Evolutionary conservation across 176 grass and related monocot species (phyloP).

Genomic region (Musa troglodytarum): DNA sequence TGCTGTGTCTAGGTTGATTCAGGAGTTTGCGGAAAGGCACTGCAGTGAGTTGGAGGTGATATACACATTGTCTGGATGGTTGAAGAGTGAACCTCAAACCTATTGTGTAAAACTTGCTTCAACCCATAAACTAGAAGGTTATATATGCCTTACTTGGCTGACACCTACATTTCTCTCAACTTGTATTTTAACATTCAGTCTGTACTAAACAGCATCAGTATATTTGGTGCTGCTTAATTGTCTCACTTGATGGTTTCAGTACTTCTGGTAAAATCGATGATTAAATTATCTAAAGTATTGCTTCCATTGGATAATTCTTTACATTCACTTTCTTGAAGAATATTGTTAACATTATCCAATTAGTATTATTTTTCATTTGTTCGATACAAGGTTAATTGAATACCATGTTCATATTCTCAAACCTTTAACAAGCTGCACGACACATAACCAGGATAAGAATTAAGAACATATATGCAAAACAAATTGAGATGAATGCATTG

Average conservation of each 20-base stretch:
- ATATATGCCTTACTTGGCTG: not conserved
- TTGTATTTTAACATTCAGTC: no score
- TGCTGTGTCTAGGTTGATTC: slow-evolving; percentile 48
- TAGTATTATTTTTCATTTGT: not conserved
- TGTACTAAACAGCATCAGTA: not conserved
- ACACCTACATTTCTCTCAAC: not conserved
- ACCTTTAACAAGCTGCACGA: no score
- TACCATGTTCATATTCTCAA: not conserved
- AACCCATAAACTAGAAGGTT: slow-evolving; percentile 72
- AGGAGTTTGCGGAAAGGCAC: slow-evolving; percentile 60
- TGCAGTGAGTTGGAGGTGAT: slow-evolving; percentile 56
- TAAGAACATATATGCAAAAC: not conserved
- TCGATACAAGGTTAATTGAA: not conserved
- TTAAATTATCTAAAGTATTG: not conserved
- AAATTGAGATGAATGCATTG: not conserved
- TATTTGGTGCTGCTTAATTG: not conserved
- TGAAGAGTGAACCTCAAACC: slow-evolving; percentile 46
- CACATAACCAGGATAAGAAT: not conserved
- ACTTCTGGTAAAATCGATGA: not conserved
- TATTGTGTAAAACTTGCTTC: slow-evolving; percentile 91
- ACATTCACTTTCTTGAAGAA: not conserved
- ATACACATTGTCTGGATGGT: slow-evolving; percentile 86
- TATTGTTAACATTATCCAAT: not conserved
- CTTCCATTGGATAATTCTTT: not conserved
- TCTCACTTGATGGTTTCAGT: not conserved